These are phyloP conservation scores for Tolypocladium guangdongense DNA, from an alignment of 2,329 filamentous ascomycete genomes.

Conservation along the genomic window DNA sequence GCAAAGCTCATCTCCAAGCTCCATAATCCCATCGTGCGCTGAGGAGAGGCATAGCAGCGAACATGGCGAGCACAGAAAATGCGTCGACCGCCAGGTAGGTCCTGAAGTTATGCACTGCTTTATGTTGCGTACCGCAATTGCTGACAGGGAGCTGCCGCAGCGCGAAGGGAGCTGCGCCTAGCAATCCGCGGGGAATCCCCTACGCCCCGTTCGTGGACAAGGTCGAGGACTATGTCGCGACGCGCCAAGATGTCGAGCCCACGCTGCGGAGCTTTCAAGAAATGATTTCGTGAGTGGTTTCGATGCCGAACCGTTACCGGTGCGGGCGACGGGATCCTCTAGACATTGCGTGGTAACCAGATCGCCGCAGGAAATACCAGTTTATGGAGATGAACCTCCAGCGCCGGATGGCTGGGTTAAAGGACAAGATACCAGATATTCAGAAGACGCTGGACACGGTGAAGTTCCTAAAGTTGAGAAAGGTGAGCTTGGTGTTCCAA, in stretches of 20 bases:
- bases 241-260: slow-evolving; percentile 66
- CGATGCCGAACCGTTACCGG: neutral
- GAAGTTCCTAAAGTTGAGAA: slow-evolving; percentile 66
- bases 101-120: too few relatives aligned
- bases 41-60: slow-evolving; percentile 12
- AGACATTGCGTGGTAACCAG: slow-evolving; percentile 2
- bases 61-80: slow-evolving; percentile 32
- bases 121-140: neutral
- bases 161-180: slow-evolving; percentile 40
- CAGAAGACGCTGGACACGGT: slow-evolving; percentile 92
- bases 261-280: slow-evolving; percentile 80
- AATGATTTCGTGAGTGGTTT: slow-evolving; percentile 69
- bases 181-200: slow-evolving; percentile 76
- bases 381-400: slow-evolving; percentile 98
- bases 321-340: neutral
- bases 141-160: slow-evolving; percentile 6
- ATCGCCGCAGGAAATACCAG: slow-evolving; percentile 73
- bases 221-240: slow-evolving; percentile 77
- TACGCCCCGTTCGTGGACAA: slow-evolving; percentile 78
- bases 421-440: slow-evolving; percentile 95
- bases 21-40: slow-evolving; percentile 9
- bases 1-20: slow-evolving; percentile 16
- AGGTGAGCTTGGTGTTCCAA: slow-evolving; percentile 34
- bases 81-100: slow-evolving; percentile 22
- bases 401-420: slow-evolving; percentile 66